Conservation (phyloP, 1,284 basidiomycete species). For the Stygiomarasmius scandens region DNA sequence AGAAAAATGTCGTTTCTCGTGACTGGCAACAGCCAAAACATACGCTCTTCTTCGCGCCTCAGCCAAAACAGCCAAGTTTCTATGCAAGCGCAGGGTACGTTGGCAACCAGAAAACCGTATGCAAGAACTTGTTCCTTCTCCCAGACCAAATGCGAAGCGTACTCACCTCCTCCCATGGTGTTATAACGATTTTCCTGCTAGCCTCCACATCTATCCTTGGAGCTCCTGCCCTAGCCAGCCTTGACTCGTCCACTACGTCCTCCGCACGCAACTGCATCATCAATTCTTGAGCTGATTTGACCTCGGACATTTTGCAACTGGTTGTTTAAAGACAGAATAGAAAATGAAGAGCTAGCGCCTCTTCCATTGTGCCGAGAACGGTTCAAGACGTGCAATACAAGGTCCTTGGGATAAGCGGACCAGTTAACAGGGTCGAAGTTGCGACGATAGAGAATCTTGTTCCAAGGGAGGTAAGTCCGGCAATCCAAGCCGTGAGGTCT, state of each 20-base stretch:
- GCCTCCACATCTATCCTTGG: background rate
- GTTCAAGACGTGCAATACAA: background rate
- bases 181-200: background rate
- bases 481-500: background rate
- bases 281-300: background rate
- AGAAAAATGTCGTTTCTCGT: too few relatives aligned
- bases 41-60: too few relatives aligned
- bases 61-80: too few relatives aligned
- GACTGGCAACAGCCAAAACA: too few relatives aligned
- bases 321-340: background rate
- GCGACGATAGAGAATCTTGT: background rate
- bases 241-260: background rate
- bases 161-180: background rate
- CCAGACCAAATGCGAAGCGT: background rate
- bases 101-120: too few relatives aligned
- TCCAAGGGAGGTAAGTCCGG: background rate
- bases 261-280: background rate
- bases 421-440: background rate
- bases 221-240: background rate
- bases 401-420: background rate
- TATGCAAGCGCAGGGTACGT: too few relatives aligned
- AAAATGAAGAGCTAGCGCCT: background rate
- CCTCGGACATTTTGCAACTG: background rate
- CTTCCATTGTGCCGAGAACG: background rate
- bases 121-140: too few relatives aligned